Base-by-base conservation (phyloP, 257 asterid genomes). In the Solanum arcanum region DNA sequence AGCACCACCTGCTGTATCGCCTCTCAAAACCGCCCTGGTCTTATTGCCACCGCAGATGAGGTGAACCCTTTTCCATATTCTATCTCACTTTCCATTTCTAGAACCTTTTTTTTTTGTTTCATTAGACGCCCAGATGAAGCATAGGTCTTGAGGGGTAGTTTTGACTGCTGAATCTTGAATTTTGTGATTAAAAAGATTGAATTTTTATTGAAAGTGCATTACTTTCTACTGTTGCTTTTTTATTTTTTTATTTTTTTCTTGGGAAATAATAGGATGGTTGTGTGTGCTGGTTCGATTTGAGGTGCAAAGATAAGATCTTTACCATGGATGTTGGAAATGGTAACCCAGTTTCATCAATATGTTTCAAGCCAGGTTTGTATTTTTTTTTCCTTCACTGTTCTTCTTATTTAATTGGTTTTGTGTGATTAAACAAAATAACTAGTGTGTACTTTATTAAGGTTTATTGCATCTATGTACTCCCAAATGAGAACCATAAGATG, bases 1-100 rank as follows among this genome's bases (percentile, higher is more conserved):
- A 91, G 96, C 27, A 94, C 98, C 88, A 96, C 95, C 62, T 93
- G 95, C 92, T 97, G 98, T 85, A 87, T 96, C 72, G 97, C 99
- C 89, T 97, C 98, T 84, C 85, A 83, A 16, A 77, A 77, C 89
- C 95, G 96, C 76, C 98, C 99, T 80, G 98, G 97, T 86, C 56
- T 95, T 46, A 86, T 96, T 42, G 96, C 95, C 90, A 94, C 98
- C 15, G 95, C 98, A 60, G 97, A 90, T 5, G 99, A 97, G 98
- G 98, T 96, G 39, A 59, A 42, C 9, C 84, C 13, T 70, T 70
- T 42, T 44, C 47, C 75, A 20, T 83, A 84, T 84, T 60, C 12
- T 18, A 18, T 59, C 23, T 15, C n/a, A 70, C 23, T n/a, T 29
- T 15, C 18, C 10, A 20, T 68, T 68, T 27, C 74, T 35, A 35